These are phyloP conservation scores for Citrullus mucosospermus DNA, from an alignment of 306 rosid genomes.

Conservation along the genomic window DNA sequence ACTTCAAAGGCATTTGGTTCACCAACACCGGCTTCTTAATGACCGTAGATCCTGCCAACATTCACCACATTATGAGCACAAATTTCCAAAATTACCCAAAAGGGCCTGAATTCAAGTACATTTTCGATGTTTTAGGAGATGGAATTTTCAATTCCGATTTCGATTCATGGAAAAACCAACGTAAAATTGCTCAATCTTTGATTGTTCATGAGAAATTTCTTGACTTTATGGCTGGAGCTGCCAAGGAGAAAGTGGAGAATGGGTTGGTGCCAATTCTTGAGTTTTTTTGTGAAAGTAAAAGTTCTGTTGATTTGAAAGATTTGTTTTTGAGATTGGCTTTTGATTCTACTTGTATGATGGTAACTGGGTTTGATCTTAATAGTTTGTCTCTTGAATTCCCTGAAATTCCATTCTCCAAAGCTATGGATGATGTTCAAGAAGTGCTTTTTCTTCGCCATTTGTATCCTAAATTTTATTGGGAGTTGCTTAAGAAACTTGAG, in stretches of 20 bases:
- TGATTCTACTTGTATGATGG: slow-evolving; percentile 19
- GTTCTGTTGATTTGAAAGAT: slow-evolving; percentile 16
- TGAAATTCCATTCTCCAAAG: slow-evolving; percentile 15
- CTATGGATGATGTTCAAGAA: slow-evolving; percentile 23
- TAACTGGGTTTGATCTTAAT: slow-evolving; percentile 26
- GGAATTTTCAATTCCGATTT: slow-evolving; percentile 22
- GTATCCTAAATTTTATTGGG: slow-evolving; percentile 9
- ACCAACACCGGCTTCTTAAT: background rate
- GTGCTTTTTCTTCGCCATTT: slow-evolving; percentile 14
- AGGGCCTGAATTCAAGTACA: slow-evolving; percentile 15
- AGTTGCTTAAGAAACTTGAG: background rate
- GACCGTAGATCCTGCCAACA: slow-evolving; percentile 26
- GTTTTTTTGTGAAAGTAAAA: background rate
- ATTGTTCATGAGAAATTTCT: background rate
- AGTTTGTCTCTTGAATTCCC: slow-evolving; percentile 26
- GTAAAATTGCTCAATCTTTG: slow-evolving; percentile 7
- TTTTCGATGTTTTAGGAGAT: slow-evolving; percentile 24
- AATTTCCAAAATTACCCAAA: slow-evolving; percentile 12
- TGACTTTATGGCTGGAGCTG: background rate
- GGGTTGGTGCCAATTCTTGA: slow-evolving; percentile 15
- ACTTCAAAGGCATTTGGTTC: slow-evolving; percentile 24
- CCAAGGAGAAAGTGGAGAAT: slow-evolving; percentile 10
- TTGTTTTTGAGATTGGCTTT: slow-evolving; percentile 24
- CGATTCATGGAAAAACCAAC: slow-evolving; percentile 13
- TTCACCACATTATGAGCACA: slow-evolving; percentile 15